Evolutionary conservation across 306 rosid genomes (phyloP).

Genomic region (Vigna mungo): DNA sequence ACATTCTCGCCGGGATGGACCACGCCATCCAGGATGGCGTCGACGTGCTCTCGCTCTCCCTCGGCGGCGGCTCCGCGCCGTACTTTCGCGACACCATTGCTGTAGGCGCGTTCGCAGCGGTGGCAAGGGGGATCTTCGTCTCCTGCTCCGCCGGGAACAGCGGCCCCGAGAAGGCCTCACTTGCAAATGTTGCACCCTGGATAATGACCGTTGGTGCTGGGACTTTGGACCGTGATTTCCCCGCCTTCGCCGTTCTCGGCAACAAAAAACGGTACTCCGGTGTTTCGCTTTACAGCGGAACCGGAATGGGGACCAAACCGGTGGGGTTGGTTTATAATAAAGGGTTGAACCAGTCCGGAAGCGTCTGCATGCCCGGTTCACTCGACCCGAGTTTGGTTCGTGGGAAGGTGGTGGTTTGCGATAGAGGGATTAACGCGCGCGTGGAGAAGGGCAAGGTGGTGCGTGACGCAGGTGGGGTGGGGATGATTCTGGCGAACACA

Average conservation of each 20-base stretch:
- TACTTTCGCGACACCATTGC: slow-evolving; percentile 74
- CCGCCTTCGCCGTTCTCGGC: slow-evolving; percentile 72
- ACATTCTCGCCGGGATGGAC: slow-evolving; percentile 82
- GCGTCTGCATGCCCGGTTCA: slow-evolving; percentile 78
- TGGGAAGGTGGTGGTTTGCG: slow-evolving; percentile 91
- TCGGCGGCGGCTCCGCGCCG: slow-evolving; percentile 87
- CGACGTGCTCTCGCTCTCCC: slow-evolving; percentile 80
- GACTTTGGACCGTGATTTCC: slow-evolving; percentile 87
- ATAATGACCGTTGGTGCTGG: slow-evolving; percentile 98
- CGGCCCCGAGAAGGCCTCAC: slow-evolving; percentile 74
- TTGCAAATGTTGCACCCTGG: slow-evolving; percentile 97
- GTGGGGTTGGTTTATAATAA: slow-evolving; percentile 68
- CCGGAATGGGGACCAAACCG: slow-evolving; percentile 74
- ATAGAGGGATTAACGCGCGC: slow-evolving; percentile 82
- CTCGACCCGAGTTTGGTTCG: slow-evolving; percentile 66
- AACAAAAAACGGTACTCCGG: slow-evolving; percentile 59
- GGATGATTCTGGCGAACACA: slow-evolving; percentile 92
- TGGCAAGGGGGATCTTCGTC: slow-evolving; percentile 75
- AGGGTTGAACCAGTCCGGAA: slow-evolving; percentile 60
- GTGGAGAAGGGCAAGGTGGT: slow-evolving; percentile 93
- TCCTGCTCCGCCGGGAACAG: slow-evolving; percentile 94
- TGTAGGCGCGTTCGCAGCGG: slow-evolving; percentile 77
- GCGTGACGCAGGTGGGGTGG: slow-evolving; percentile 80
- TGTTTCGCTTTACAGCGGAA: slow-evolving; percentile 85
- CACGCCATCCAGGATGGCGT: slow-evolving; percentile 77